Base-by-base conservation (phyloP, 805 yeast species). In the Nakazawaea ernobii region DNA sequence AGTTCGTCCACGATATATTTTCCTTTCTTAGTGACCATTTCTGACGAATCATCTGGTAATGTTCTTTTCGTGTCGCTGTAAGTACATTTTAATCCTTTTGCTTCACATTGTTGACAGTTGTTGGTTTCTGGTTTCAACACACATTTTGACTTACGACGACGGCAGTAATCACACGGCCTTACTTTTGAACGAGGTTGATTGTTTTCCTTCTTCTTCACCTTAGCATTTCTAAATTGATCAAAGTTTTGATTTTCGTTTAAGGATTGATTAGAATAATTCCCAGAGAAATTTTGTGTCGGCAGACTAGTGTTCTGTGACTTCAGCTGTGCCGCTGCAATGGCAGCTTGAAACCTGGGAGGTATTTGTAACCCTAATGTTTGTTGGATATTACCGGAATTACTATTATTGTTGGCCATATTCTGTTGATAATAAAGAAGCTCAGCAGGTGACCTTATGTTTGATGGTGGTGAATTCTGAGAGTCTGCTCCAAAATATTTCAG, bases 141-240 rank as follows among this genome's bases (percentile, higher is more conserved):
- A 69, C 97, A 91, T 53, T 86, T 80, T 20, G 85, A 84, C 59
- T 86, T 87, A 42, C 91, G 72, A 49, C 90, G 69, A 37, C 95
- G 72, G 63, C 97, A 91, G 55, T 83, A 88, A 59, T 87, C 96
- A 60, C 97, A 90, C 0, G 95, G 92, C 32, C 80, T 67, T 20
- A 77, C 65, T 53, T 72, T 67, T 1, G 68, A 55, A 33, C 67
- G 54, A 4, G 70, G 77, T 49, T 74, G 75, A 5, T 71, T 64
- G 2, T 59, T 59, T 36, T 60, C 66, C 28, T 32, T 38, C 15
- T 37, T 43, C 39, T 48, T 50, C 27, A 28, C 32, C 35, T 41
- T 41, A 14, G 33, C 13, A 9, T 30, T n/a, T 15, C 45, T 42
- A 32, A 43, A 2, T 35, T 20, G 35, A 37, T 40, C 24, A 41